These are phyloP conservation scores for Kurtzmaniella fragi DNA, from an alignment of 805 yeast genomes.

Conservation along the genomic window DNA sequence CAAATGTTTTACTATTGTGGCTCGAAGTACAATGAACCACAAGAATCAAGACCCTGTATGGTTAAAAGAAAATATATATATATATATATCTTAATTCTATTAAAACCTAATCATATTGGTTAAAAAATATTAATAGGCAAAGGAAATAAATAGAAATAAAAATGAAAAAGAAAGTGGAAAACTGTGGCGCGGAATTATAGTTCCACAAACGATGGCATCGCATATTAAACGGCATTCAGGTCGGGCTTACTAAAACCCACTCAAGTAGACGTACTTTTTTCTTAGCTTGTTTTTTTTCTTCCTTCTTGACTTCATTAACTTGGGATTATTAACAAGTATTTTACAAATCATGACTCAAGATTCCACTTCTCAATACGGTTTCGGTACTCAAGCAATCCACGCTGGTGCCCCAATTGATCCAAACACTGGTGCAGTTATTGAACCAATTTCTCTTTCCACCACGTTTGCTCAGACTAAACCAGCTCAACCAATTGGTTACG, in stretches of 20 bases:
- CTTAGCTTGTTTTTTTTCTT: slow-evolving; percentile 13
- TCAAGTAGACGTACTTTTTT: slow-evolving; percentile 11
- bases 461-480: slow-evolving; percentile 81
- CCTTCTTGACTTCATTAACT: slow-evolving; percentile 13
- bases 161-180: slow-evolving; percentile 9
- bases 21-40: no score
- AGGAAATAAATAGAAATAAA: neutral
- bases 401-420: slow-evolving; percentile 72
- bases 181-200: slow-evolving; percentile 10
- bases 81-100: no score
- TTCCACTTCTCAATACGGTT: slow-evolving; percentile 33
- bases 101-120: no score
- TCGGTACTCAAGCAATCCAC: slow-evolving; percentile 82
- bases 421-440: slow-evolving; percentile 80
- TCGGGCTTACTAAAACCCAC: slow-evolving; percentile 16
- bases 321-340: slow-evolving; percentile 10
- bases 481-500: slow-evolving; percentile 75
- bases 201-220: slow-evolving; percentile 14
- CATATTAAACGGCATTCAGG: slow-evolving; percentile 11
- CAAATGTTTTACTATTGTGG: no score
- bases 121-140: no score
- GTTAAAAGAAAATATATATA: no score
- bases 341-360: slow-evolving; percentile 38
- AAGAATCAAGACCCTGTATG: no score
- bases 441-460: slow-evolving; percentile 77